A percentile compares a stretch with the other conserved stretches of the same genome.
Conservation (phyloP, 2,329 filamentous ascomycete species). For the Sporothrix curviconia region DNA sequence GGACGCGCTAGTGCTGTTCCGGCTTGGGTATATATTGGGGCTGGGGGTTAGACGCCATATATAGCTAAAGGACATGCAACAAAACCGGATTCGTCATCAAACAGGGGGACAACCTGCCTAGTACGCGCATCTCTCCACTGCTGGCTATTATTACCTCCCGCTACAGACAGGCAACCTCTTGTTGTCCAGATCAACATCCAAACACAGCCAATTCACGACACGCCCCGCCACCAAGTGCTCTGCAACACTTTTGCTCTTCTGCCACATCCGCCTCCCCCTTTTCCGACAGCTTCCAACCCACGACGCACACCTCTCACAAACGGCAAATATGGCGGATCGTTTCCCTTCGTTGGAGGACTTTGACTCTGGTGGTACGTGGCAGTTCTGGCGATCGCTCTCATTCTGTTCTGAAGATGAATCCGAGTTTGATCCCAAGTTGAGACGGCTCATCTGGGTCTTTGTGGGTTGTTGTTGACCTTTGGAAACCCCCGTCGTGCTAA, state of each 20-base stretch:
- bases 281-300: no score
- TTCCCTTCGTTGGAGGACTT: conserved; percentile 78
- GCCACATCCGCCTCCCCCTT: not conserved
- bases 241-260: not conserved
- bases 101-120: no score
- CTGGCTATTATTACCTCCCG: not conserved
- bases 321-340: conserved; percentile 65
- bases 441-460: no score
- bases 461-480: no score
- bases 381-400: not conserved
- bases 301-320: no score
- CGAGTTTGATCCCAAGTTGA: no score
- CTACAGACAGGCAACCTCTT: conserved; percentile 3
- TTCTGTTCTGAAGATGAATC: not conserved
- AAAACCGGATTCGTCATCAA: conserved; percentile 9
- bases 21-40: not conserved
- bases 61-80: not conserved
- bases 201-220: not conserved
- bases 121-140: not conserved
- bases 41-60: no score
- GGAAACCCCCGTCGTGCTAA: no score
- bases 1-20: not conserved
- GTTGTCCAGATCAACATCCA: not conserved
- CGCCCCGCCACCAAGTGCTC: not conserved
- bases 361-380: conserved; percentile 52